Evolutionary conservation across 345 rosid species (phyloP).

Genomic region (Eucalyptus sp.): DNA sequence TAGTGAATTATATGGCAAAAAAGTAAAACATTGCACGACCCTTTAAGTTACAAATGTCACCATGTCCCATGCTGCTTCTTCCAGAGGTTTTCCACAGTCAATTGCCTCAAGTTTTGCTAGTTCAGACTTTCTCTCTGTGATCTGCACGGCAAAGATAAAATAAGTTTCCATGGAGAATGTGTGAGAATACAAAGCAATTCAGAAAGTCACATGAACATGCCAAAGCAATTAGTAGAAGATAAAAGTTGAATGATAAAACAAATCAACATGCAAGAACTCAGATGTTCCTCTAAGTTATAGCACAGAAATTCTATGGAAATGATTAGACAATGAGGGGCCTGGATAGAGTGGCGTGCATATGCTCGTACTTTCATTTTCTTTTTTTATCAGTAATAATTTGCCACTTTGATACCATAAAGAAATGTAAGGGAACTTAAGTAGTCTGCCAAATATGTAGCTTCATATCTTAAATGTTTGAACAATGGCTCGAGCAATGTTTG

Average conservation of each 20-base stretch:
- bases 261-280: background rate
- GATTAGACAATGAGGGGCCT: background rate
- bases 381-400: background rate
- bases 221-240: background rate
- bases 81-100: conserved; percentile 90
- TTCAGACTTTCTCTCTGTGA: conserved; percentile 63
- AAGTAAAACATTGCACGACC: background rate
- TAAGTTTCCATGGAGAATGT: background rate
- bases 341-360: background rate
- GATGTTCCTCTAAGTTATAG: background rate
- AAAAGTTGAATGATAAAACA: background rate
- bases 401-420: background rate
- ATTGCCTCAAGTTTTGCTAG: conserved; percentile 82
- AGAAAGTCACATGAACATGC: background rate
- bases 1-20: background rate
- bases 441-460: background rate
- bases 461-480: background rate
- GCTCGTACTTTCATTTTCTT: background rate
- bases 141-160: conserved; percentile 20
- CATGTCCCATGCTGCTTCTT: conserved; percentile 91
- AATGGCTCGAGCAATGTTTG: fast-evolving
- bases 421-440: background rate
- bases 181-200: background rate
- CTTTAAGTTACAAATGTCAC: conserved; percentile 12
- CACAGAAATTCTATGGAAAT: background rate